Evolutionary conservation across 2,329 filamentous ascomycete genomes (phyloP).

Genomic region (Xylaria sp.): DNA sequence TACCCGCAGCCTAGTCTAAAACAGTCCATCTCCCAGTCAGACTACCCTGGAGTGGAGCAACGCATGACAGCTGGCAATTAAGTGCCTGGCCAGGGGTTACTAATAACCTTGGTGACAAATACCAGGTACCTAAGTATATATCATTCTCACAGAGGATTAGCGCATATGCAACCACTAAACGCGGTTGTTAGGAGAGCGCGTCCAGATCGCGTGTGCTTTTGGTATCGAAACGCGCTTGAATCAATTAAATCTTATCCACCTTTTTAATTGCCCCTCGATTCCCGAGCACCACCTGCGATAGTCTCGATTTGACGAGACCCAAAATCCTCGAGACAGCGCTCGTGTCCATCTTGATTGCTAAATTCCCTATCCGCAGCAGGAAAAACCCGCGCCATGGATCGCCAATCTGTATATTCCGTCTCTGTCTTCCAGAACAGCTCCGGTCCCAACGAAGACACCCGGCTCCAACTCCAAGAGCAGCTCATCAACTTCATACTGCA

Average conservation of each 20-base stretch:
- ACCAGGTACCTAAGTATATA: background rate
- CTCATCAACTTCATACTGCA: constrained; percentile 92
- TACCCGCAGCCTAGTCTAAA: background rate
- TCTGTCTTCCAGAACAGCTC: constrained; percentile 79
- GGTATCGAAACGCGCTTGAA: constrained; percentile 29
- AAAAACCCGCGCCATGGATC: constrained; percentile 73
- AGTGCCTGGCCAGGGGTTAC: too few relatives aligned
- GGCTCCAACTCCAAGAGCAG: constrained; percentile 78
- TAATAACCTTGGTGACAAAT: too few relatives aligned
- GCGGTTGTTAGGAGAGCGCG: constrained; percentile 38
- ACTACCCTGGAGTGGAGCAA: constrained; percentile 14
- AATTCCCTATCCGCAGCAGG: constrained; percentile 3
- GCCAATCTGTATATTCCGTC: constrained; percentile 85
- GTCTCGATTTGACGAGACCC: background rate
- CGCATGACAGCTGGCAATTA: background rate
- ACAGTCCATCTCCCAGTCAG: too few relatives aligned
- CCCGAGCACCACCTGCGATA: background rate
- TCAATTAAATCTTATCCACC: constrained; percentile 41
- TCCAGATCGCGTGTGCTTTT: constrained; percentile 30
- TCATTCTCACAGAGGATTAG: constrained; percentile 7
- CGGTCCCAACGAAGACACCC: constrained; percentile 74
- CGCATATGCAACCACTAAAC: constrained; percentile 40
- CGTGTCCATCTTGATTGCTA: background rate
- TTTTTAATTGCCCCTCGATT: constrained; percentile 26
- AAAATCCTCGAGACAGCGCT: constrained; percentile 5